Conservation (phyloP, 2,329 filamentous ascomycete genomes). For the Cadophora luteo-olivacea region DNA sequence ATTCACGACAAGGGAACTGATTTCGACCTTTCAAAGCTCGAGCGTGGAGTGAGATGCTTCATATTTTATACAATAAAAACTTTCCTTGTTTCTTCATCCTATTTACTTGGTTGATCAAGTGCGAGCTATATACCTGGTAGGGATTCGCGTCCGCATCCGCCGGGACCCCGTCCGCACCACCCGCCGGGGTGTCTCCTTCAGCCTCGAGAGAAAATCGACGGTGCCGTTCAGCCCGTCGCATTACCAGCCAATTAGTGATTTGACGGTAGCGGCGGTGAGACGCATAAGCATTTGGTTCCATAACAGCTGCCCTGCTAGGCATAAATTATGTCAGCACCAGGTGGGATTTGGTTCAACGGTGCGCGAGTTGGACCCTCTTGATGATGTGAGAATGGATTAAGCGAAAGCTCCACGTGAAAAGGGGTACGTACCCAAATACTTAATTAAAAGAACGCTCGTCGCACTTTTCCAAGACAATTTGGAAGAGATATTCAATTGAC, state of each 20-base stretch:
- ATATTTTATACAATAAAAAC: too few relatives aligned
- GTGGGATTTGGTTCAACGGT: neutral
- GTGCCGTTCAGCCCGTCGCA: neutral
- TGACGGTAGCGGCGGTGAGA: neutral
- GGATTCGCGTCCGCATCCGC: too few relatives aligned
- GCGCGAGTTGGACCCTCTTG: neutral
- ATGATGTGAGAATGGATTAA: conserved; percentile 3
- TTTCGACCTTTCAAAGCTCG: neutral
- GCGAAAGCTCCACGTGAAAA: conserved; percentile 4
- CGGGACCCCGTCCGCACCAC: too few relatives aligned
- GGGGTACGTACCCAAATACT: neutral
- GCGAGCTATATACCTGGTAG: too few relatives aligned
- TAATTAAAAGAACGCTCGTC: neutral
- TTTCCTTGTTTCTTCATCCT: too few relatives aligned
- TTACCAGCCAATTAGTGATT: neutral
- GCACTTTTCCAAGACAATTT: neutral
- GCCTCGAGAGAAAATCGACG: neutral
- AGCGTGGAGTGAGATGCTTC: neutral
- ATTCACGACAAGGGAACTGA: neutral
- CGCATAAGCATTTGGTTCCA: neutral
- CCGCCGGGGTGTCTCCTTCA: neutral
- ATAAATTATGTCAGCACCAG: conserved; percentile 3
- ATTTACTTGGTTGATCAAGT: too few relatives aligned
- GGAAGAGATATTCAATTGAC: neutral
- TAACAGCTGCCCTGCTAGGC: neutral